These are phyloP conservation scores for Spathaspora arborariae DNA, from an alignment of 805 yeast genomes.

Conservation along the genomic window DNA sequence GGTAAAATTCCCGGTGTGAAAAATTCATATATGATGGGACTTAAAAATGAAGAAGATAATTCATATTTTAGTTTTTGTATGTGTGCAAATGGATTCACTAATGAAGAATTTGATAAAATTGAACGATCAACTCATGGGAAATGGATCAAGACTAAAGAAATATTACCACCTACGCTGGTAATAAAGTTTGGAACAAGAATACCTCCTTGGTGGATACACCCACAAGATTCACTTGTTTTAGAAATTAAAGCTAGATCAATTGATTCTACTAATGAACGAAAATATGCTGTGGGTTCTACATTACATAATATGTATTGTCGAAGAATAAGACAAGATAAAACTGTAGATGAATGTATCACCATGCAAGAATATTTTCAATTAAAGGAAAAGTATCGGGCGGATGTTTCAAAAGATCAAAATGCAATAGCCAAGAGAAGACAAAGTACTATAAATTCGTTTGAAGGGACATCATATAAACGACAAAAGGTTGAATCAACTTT, in stretches of 20 bases:
- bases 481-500: constrained; percentile 18
- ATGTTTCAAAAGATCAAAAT: constrained; percentile 23
- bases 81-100: constrained; percentile 81
- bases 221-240: constrained; percentile 69
- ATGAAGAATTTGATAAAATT: constrained; percentile 57
- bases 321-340: constrained; percentile 65
- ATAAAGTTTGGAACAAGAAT: constrained; percentile 54
- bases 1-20: constrained; percentile 77
- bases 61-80: constrained; percentile 65
- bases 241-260: constrained; percentile 82
- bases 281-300: constrained; percentile 65
- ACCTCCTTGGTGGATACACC: constrained; percentile 79
- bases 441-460: constrained; percentile 11
- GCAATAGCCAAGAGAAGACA: constrained; percentile 24
- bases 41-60: constrained; percentile 43
- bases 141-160: constrained; percentile 47
- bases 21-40: constrained; percentile 69
- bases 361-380: constrained; percentile 48
- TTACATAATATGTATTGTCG: constrained; percentile 75
- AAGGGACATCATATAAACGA: constrained; percentile 13
- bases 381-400: constrained; percentile 23
- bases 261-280: constrained; percentile 39
- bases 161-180: constrained; percentile 37
- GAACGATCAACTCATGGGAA: constrained; percentile 52
- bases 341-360: constrained; percentile 51